These are phyloP conservation scores for Breviolum minutum DNA, from an alignment of 73 alveolate species.

Conservation along the genomic window DNA sequence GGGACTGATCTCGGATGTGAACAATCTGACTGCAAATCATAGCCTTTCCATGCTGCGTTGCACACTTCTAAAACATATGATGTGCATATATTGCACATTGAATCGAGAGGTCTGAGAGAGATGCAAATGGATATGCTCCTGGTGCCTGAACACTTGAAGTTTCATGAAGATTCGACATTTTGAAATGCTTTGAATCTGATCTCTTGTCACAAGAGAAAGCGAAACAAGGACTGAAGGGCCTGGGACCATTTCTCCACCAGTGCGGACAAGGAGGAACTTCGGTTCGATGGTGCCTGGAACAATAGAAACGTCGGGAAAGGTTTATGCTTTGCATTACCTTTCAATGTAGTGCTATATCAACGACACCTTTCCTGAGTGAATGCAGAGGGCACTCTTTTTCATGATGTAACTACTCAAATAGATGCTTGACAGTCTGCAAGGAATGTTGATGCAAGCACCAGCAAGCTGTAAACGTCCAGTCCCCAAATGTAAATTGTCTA, in stretches of 20 bases:
- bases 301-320: neutral
- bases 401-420: too few relatives aligned
- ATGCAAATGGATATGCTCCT: constrained; percentile 15
- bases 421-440: too few relatives aligned
- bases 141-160: constrained; percentile 18
- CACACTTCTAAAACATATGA: too few relatives aligned
- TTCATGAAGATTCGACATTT: neutral
- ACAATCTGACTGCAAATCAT: neutral
- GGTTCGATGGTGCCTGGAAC: neutral
- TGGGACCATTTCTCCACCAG: constrained; percentile 55
- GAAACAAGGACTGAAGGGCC: neutral
- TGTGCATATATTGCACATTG: too few relatives aligned
- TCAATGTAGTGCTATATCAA: too few relatives aligned
- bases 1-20: constrained; percentile 49
- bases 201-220: neutral
- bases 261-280: constrained; percentile 25
- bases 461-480: too few relatives aligned
- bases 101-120: neutral
- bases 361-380: too few relatives aligned
- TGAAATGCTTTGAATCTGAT: neutral
- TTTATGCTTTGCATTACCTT: too few relatives aligned
- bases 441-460: too few relatives aligned
- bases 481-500: too few relatives aligned
- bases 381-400: too few relatives aligned
- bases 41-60: too few relatives aligned